A percentile compares a stretch with the other conserved stretches of the same genome.
Evolutionary conservation across 2,329 filamentous ascomycete genomes (phyloP).

Genomic region (Colletotrichum nymphaeae): DNA sequence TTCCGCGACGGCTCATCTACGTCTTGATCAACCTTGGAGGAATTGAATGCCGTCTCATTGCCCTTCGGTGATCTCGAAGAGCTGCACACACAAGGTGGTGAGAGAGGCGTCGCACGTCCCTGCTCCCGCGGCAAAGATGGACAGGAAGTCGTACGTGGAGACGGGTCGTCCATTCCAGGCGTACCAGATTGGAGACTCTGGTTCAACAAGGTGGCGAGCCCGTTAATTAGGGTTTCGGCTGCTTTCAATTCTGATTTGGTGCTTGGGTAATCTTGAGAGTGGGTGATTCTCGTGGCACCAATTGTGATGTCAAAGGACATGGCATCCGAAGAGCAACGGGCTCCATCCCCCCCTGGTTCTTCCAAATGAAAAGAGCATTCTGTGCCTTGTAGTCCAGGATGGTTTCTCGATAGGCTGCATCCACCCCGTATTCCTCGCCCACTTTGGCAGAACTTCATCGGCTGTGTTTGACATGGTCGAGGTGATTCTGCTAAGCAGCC

Average conservation of each 20-base stretch:
- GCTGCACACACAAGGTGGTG: neutral
- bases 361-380: neutral
- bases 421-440: neutral
- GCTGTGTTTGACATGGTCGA: neutral
- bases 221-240: neutral
- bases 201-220: neutral
- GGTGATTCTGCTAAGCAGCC: neutral
- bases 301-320: neutral
- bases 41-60: too few species aligned
- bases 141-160: neutral
- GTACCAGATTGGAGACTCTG: neutral
- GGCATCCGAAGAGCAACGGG: neutral
- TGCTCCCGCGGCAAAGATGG: neutral
- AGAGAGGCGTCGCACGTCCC: neutral
- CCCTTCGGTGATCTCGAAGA: neutral
- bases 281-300: neutral
- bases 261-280: neutral
- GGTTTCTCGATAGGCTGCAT: neutral
- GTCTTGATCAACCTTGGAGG: neutral
- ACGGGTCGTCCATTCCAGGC: neutral
- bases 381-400: neutral
- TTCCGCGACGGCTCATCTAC: neutral
- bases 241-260: neutral
- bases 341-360: rapidly evolving
- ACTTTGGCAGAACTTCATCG: neutral